These are phyloP conservation scores for Craterostigma plantagineum DNA, from an alignment of 257 asterid genomes.

Conservation along the genomic window DNA sequence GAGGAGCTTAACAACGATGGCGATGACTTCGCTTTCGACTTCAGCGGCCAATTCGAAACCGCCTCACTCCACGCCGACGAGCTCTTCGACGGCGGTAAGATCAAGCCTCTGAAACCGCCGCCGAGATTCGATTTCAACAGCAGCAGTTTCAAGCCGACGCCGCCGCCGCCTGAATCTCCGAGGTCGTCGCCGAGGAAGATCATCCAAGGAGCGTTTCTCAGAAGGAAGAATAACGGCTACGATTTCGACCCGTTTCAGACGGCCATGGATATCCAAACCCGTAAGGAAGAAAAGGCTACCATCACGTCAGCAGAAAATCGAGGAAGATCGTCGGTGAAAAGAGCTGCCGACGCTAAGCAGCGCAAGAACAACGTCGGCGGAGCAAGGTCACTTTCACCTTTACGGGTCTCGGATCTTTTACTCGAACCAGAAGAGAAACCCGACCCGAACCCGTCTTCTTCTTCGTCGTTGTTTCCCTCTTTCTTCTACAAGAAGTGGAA, in stretches of 20 bases:
- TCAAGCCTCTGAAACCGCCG: slow-evolving; percentile 71
- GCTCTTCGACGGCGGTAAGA: slow-evolving; percentile 73
- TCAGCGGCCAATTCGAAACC: slow-evolving; percentile 41
- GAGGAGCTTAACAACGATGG: slow-evolving; percentile 12
- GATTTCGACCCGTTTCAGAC: slow-evolving; percentile 57
- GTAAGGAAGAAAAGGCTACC: slow-evolving; percentile 8
- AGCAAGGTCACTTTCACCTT: slow-evolving; percentile 55
- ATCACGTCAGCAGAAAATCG: neutral
- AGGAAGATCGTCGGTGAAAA: no score
- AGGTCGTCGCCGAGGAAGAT: slow-evolving; percentile 31
- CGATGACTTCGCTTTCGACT: slow-evolving; percentile 61
- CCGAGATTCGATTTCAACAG: slow-evolving; percentile 22
- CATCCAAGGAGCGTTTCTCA: slow-evolving; percentile 25
- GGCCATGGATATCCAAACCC: slow-evolving; percentile 33
- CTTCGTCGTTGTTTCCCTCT: slow-evolving; percentile 19
- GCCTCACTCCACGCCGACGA: slow-evolving; percentile 60
- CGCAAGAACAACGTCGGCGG: no score
- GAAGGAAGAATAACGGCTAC: slow-evolving; percentile 6
- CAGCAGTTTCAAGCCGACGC: neutral
- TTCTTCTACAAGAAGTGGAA: slow-evolving; percentile 70
- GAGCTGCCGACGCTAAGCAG: no score
- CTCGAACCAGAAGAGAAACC: slow-evolving; percentile 19
- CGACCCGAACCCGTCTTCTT: slow-evolving; percentile 1
- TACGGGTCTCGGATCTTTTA: slow-evolving; percentile 48
- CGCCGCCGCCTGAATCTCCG: slow-evolving; percentile 33